Base-by-base conservation (phyloP, 1,284 basidiomycete species). In the Leucoagaricus sp. region DNA sequence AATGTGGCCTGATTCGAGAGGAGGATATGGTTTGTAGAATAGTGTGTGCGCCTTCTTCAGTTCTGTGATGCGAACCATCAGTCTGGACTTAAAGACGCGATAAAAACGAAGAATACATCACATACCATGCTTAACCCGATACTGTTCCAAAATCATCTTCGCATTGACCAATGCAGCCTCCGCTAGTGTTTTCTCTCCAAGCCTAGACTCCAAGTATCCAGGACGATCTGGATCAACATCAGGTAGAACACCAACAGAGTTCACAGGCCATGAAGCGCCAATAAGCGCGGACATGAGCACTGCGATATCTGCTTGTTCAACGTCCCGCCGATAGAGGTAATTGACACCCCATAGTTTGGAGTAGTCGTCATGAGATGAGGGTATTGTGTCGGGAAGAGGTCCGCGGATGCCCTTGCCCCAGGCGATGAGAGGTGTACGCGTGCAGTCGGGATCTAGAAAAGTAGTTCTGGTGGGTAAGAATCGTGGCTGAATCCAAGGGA, bases 291-390 rank as follows among this genome's bases (percentile, higher is more conserved):
- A 79, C 88, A 96, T 93, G 42, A 96, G 75, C 5, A 89, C 79
- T 8, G 94, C 82, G 19, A 96, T 77, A 64, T 95, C 93, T 0
- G 92, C 94, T 65, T 96, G 94, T 58, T 91, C 90, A 2, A 95
- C 79, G 63, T 96, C 91, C 28, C 82, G 80, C 13, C 91, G 79
- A 25, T 81, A 72, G 0, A 91, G 69, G 52, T 83, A 77, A 3
- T 67, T 65, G 1, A 90, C 69, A 9, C 72, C 70, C 89, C 90
- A 94, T 1, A 81, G 76, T 26, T 65, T 65, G 1, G 89, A 91
- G 63, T 88, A 92, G 0, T 77, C 73, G 61, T 92, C 88, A 50
- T 90, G 87, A 0, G 88, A 85, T 1, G 83, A 81, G 4, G 79
- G 77, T 0, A 57, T 64, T 0, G 72, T 71, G 60, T 87, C 82